Evolutionary conservation across 2,329 filamentous ascomycete species (phyloP), one percentile per base, ranked within the genome.

Genomic region (Dendryphion nanum): DNA sequence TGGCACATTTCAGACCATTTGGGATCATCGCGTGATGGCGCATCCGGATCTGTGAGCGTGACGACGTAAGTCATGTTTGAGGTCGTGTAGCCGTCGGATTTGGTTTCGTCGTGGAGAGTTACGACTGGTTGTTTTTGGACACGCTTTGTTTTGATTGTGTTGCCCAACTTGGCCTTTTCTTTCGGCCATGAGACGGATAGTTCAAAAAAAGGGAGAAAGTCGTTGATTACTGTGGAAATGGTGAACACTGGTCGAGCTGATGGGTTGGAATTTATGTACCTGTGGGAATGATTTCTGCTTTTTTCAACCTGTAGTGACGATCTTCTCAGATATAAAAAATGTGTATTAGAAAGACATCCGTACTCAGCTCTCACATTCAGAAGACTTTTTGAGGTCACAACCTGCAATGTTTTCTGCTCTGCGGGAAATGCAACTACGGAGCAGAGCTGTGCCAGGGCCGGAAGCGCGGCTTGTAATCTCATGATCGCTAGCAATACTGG

Each of bases 1-100:
- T 81, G 78, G 51, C 76, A 80, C 61, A 81, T 73, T 44, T 81
- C 73, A 15, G 67, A 69, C 75, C 75, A 79, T 38, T 75, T 66
- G 1, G 77, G 76, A 42, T 80, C 57, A 2, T 72, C 60, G 30
- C 71, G 70, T 6, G 70, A 74, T 3, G 74, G 76, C n/a, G 77
- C 77, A 56, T 81, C 77, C 0, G 78, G 78, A 50, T 81, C 77
- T 2, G 77, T 79, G 4, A 81, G 62, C 8, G 71, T 68, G 35
- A 81, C 44, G 4, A 72, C 72, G 41, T 77, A 73, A 26, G 66
- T 68, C 30, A 66, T 57, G 35, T 57, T 53, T 7, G 53, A 40
- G 20, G 47, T 44, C 20, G 41, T 39, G 10, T 30, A 33, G 14
- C 37, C 44, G 26, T 51, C 47, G 6, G 50, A 41, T 18, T 48